These are phyloP conservation scores for Mimosa pudica DNA, from an alignment of 306 rosid genomes.

Conservation along the genomic window DNA sequence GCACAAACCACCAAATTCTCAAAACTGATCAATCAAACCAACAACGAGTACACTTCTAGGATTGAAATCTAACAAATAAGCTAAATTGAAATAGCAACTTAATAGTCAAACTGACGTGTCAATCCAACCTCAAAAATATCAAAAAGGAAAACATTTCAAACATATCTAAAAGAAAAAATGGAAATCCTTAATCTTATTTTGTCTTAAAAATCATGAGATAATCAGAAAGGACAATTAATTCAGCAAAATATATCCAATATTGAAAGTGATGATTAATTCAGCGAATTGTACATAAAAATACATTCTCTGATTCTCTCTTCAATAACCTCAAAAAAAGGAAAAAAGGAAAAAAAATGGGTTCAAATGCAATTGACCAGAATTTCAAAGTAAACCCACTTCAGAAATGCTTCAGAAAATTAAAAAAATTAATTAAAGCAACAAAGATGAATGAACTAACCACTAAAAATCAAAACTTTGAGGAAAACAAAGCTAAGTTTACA, in stretches of 20 bases:
- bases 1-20: slow-evolving; percentile 34
- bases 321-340: not conserved
- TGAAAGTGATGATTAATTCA: slow-evolving; percentile 9
- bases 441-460: not conserved
- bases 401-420: not conserved
- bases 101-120: slow-evolving; percentile 14
- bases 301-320: not conserved
- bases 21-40: slow-evolving; percentile 30
- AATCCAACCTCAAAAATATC: slow-evolving; percentile 4
- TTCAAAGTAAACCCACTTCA: slow-evolving; percentile 11
- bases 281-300: not conserved
- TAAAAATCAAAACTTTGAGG: not conserved
- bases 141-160: not conserved
- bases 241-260: not conserved
- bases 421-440: slow-evolving; percentile 2
- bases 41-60: slow-evolving; percentile 3
- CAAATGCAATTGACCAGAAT: slow-evolving; percentile 19
- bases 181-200: slow-evolving; percentile 14
- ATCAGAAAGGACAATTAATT: not conserved
- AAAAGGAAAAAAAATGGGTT: not conserved
- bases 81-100: slow-evolving; percentile 15
- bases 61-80: not conserved
- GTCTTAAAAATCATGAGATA: slow-evolving; percentile 6
- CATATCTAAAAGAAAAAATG: not conserved
- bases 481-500: slow-evolving; percentile 14